phyloP scores from a whole-genome alignment of 768 basidiomycete species.

The Trametes villosa region DNA sequence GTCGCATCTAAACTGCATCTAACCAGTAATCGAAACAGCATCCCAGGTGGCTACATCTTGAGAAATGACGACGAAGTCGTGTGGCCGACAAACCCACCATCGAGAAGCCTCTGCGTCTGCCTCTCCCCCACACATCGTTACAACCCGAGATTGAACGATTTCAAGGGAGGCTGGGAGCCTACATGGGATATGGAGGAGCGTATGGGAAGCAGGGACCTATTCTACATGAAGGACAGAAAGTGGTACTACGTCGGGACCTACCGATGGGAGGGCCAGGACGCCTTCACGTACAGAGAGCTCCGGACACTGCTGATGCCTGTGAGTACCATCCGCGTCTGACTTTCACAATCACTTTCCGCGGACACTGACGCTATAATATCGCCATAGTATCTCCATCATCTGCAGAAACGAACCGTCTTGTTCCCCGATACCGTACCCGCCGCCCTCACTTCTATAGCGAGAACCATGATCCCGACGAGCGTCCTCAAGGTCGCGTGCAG shows the following conservation, averaged over 20 bases:
- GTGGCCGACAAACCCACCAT: neutral
- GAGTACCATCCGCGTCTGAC: neutral
- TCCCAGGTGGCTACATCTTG: neutral
- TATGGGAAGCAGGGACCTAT: neutral
- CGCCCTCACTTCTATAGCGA: neutral
- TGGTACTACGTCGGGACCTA: constrained; percentile 17
- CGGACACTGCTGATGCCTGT: neutral
- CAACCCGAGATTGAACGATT: neutral
- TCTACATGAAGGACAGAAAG: neutral
- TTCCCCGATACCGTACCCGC: constrained; percentile 1
- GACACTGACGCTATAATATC: neutral
- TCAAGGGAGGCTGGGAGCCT: constrained; percentile 6
- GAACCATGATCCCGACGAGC: constrained; percentile 7
- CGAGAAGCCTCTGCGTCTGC: constrained; percentile 3
- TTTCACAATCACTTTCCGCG: no score
- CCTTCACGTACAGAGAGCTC: neutral
- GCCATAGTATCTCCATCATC: neutral
- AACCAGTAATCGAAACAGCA: neutral
- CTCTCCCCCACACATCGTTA: constrained; percentile 2
- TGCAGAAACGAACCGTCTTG: neutral
- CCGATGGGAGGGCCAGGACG: neutral
- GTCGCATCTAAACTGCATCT: no score
- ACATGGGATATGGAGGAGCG: neutral
- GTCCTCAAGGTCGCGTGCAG: constrained; percentile 13
- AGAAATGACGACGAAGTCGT: neutral